These are phyloP conservation scores for Talaromyces sp. DNA, from an alignment of 2,329 filamentous ascomycete genomes.

Conservation along the genomic window DNA sequence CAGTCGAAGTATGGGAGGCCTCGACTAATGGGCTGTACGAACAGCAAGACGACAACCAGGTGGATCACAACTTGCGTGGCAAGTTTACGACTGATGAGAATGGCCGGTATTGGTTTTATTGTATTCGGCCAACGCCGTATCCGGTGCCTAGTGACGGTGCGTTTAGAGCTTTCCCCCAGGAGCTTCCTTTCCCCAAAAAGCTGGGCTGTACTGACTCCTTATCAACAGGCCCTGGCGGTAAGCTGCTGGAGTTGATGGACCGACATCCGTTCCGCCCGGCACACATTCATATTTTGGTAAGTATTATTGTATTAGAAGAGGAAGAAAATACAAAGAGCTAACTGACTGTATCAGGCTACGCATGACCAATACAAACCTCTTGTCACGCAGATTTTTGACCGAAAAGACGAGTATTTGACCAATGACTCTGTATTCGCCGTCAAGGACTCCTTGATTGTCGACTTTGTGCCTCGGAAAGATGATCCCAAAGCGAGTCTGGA, in stretches of 20 bases:
- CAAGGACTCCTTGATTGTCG: constrained; percentile 53
- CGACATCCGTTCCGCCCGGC: constrained; percentile 57
- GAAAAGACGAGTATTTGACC: constrained; percentile 56
- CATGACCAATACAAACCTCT: constrained; percentile 60
- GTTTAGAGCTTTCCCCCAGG: constrained; percentile 8
- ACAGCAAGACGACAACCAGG: constrained; percentile 66
- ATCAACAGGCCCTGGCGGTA: constrained; percentile 48
- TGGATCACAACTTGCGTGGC: constrained; percentile 68
- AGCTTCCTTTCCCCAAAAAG: too few species aligned
- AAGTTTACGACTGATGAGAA: constrained; percentile 62
- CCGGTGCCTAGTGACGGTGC: constrained; percentile 49
- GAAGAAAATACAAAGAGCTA: background rate
- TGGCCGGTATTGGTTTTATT: constrained; percentile 59
- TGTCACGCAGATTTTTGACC: constrained; percentile 73
- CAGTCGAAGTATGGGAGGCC: constrained; percentile 74
- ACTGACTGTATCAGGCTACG: constrained; percentile 22
- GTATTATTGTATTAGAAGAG: background rate
- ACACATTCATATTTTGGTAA: constrained; percentile 50
- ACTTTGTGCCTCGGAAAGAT: constrained; percentile 48
- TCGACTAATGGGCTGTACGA: constrained; percentile 68
- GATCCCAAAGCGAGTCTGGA: constrained; percentile 50
- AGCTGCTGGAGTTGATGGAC: constrained; percentile 53
- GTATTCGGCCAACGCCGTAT: constrained; percentile 54
- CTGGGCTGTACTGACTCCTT: background rate
- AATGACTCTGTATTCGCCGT: constrained; percentile 56